Evolutionary conservation across 1,284 basidiomycete species (phyloP).

Genomic region (Quambalaria eucalypti): DNA sequence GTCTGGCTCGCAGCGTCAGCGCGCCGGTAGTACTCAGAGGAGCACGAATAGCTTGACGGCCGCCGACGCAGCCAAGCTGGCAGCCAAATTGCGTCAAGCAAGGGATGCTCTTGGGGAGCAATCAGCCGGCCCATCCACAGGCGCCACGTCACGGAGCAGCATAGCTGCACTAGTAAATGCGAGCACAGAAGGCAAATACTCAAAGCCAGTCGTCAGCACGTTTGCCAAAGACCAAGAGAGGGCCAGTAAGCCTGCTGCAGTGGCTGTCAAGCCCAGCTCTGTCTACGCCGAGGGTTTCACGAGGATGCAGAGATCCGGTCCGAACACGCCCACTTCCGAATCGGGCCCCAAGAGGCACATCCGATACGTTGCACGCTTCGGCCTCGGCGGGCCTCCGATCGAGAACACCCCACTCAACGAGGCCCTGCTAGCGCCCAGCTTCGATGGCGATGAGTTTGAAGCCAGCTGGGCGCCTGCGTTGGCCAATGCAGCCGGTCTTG

Average conservation of each 20-base stretch:
- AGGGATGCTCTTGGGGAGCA: constrained; percentile 19
- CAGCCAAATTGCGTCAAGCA: constrained; percentile 29
- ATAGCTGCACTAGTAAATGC: constrained; percentile 1
- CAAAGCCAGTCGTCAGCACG: constrained; percentile 29
- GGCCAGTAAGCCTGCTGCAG: constrained; percentile 14
- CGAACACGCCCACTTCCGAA: background rate
- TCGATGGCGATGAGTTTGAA: constrained; percentile 38
- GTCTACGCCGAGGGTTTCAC: constrained; percentile 20
- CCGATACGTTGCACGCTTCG: constrained; percentile 41
- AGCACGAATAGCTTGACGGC: constrained; percentile 32
- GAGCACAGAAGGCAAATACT: constrained; percentile 11
- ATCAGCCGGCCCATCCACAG: background rate
- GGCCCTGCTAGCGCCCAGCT: constrained; percentile 30
- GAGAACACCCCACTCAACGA: constrained; percentile 26
- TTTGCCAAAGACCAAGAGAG: constrained; percentile 24
- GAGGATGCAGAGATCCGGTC: constrained; percentile 5
- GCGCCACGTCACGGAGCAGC: constrained; percentile 1
- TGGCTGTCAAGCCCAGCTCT: constrained; percentile 21
- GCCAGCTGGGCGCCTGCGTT: constrained; percentile 34
- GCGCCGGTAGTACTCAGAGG: constrained; percentile 14
- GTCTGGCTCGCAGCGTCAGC: background rate
- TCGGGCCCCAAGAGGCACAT: constrained; percentile 1
- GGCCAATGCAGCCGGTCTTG: constrained; percentile 30
- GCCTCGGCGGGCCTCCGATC: constrained; percentile 40
- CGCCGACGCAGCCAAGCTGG: constrained; percentile 32